phyloP scores from a whole-genome alignment of 441 rosid genomes.

The Croton setiger region DNA sequence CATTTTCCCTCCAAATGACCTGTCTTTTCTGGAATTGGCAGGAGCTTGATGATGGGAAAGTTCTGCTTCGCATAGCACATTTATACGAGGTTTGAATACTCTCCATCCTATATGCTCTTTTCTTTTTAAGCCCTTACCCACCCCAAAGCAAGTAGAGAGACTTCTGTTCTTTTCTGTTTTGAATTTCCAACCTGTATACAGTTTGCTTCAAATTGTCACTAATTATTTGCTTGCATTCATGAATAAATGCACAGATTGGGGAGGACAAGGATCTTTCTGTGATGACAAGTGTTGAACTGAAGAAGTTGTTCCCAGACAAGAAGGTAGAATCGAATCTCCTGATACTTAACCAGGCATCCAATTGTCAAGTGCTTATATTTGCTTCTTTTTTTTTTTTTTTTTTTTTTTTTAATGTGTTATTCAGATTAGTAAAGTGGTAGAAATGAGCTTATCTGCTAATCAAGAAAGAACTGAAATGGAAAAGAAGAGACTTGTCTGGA shows the following conservation, averaged over 20 bases:
- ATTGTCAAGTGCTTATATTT: neutral
- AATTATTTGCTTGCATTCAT: slow-evolving; percentile 9
- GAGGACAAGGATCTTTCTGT: slow-evolving; percentile 86
- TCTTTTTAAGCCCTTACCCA: too few species aligned
- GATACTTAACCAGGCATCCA: neutral
- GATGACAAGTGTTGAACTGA: slow-evolving; percentile 70
- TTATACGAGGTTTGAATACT: slow-evolving; percentile 40
- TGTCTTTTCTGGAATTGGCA: slow-evolving; percentile 20
- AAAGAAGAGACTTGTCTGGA: slow-evolving; percentile 79
- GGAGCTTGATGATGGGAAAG: slow-evolving; percentile 49
- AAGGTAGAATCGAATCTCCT: slow-evolving; percentile 33
- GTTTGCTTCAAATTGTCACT: neutral
- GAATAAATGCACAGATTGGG: slow-evolving; percentile 49
- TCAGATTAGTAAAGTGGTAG: slow-evolving; percentile 63
- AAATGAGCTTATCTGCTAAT: slow-evolving; percentile 79
- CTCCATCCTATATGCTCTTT: neutral
- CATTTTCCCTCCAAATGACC: slow-evolving; percentile 1
- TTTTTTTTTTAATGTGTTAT: slow-evolving; percentile 10
- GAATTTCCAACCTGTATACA: neutral
- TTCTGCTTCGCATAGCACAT: slow-evolving; percentile 53
- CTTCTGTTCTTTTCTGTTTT: neutral
- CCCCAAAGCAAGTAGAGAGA: too few species aligned
- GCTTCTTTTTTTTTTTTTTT: neutral
- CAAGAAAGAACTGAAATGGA: slow-evolving; percentile 83
- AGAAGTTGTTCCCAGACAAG: slow-evolving; percentile 63